phyloP scores from a whole-genome alignment of 495 filamentous ascomycete genomes.

The Pyrenopolyporus hunteri region DNA sequence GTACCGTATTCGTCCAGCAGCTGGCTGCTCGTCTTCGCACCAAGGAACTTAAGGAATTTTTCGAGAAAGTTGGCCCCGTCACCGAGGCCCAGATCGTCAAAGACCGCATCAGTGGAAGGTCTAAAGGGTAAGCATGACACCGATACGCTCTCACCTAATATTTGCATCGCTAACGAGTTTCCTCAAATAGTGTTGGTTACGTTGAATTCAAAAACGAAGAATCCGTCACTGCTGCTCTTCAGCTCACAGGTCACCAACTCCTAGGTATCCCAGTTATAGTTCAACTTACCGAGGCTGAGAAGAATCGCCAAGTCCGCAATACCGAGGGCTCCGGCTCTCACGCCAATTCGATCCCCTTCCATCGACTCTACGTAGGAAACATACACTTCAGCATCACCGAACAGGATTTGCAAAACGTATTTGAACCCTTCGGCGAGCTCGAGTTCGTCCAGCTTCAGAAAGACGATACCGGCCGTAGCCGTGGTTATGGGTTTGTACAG shows the following conservation, averaged over 20 bases:
- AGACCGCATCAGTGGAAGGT: slow-evolving; percentile 93
- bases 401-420: slow-evolving; percentile 92
- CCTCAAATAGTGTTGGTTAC: slow-evolving; percentile 93
- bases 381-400: slow-evolving; percentile 99
- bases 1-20: slow-evolving; percentile 98
- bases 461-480: slow-evolving; percentile 86
- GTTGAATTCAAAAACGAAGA: slow-evolving; percentile 99
- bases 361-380: slow-evolving; percentile 98
- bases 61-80: slow-evolving; percentile 94
- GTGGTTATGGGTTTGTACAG: slow-evolving; percentile 99
- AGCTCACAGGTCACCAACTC: slow-evolving; percentile 98
- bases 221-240: slow-evolving; percentile 89
- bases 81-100: slow-evolving; percentile 99
- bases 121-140: slow-evolving; percentile 80
- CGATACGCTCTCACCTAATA: neutral
- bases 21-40: slow-evolving; percentile 90
- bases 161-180: neutral
- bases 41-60: slow-evolving; percentile 92
- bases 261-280: slow-evolving; percentile 98
- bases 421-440: slow-evolving; percentile 97
- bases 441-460: slow-evolving; percentile 98
- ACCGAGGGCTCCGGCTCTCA: slow-evolving; percentile 70
- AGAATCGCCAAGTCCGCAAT: slow-evolving; percentile 95
- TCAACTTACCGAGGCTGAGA: slow-evolving; percentile 97
- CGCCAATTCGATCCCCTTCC: slow-evolving; percentile 83